These are phyloP conservation scores for Rhynchospora breviuscula DNA, from an alignment of 176 grass and related monocot genomes.

Conservation along the genomic window DNA sequence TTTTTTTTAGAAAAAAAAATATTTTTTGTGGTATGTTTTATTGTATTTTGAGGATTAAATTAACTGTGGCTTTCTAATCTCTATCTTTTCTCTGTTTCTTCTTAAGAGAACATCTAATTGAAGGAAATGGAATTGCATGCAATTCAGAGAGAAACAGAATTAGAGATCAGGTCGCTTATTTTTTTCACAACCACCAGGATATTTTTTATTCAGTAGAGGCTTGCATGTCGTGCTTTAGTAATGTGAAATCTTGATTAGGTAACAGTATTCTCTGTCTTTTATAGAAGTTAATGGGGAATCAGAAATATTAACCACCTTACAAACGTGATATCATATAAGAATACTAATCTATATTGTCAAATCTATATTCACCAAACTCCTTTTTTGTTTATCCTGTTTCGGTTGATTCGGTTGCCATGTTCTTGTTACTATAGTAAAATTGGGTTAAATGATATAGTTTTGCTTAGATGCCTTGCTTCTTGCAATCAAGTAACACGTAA, in stretches of 20 bases:
- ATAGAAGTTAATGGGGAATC: neutral
- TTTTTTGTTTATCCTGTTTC: neutral
- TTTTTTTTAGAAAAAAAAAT: no score
- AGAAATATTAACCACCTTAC: neutral
- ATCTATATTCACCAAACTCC: neutral
- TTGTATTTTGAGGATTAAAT: no score
- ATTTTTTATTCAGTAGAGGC: neutral
- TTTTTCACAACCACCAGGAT: neutral
- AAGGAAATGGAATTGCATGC: no score
- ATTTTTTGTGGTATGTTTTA: no score
- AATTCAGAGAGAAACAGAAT: no score
- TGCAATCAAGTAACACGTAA: no score
- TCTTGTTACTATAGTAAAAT: no score
- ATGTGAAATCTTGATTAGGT: neutral
- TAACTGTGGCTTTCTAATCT: no score
- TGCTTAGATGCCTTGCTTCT: no score
- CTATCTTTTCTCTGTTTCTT: no score
- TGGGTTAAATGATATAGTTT: no score
- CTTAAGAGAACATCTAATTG: no score
- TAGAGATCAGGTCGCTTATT: neutral
- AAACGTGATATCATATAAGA: neutral
- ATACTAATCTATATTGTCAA: neutral
- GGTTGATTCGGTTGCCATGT: slow-evolving; percentile 15
- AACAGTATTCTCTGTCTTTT: neutral
- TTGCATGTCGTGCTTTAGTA: slow-evolving; percentile 4